phyloP scores from a whole-genome alignment of 2,329 filamentous ascomycete species.

The Xylaria multiplex region DNA sequence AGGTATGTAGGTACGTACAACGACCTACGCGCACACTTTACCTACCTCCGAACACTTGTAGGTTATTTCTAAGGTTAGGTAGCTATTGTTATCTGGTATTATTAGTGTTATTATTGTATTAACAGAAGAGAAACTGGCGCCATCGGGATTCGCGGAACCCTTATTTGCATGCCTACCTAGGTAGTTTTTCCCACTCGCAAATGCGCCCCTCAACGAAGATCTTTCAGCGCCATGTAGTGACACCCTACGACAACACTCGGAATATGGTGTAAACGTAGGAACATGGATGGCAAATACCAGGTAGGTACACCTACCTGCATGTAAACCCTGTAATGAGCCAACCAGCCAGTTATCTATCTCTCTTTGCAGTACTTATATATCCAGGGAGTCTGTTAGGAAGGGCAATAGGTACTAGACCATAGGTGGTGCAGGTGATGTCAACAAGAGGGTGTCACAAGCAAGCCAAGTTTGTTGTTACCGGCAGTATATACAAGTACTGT shows the following conservation, averaged over 20 bases:
- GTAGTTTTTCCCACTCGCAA: not conserved
- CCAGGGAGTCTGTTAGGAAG: too few species aligned
- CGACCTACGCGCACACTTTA: not conserved
- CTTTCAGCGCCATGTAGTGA: not conserved
- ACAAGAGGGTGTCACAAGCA: constrained; percentile 3
- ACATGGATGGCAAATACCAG: not conserved
- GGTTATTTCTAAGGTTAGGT: too few species aligned
- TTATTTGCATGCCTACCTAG: not conserved
- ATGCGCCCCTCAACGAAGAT: not conserved
- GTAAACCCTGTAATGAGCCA: not conserved
- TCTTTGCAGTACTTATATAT: too few species aligned
- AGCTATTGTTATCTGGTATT: too few species aligned
- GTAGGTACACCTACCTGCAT: not conserved
- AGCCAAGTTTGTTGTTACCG: constrained; percentile 6
- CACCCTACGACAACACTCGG: not conserved
- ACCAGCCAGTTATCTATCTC: too few species aligned
- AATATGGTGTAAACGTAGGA: not conserved
- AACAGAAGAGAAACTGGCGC: constrained; percentile 8
- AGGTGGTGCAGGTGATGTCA: not conserved
- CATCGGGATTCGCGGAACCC: constrained; percentile 26
- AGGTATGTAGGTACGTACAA: not conserved
- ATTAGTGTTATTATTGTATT: not conserved
- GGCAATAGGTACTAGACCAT: not conserved
- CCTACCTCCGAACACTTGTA: not conserved
- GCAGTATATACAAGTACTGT: not conserved